Evolutionary conservation across 805 yeast species (phyloP).

Genomic region (Yamadazyma takamatsuzukensis): DNA sequence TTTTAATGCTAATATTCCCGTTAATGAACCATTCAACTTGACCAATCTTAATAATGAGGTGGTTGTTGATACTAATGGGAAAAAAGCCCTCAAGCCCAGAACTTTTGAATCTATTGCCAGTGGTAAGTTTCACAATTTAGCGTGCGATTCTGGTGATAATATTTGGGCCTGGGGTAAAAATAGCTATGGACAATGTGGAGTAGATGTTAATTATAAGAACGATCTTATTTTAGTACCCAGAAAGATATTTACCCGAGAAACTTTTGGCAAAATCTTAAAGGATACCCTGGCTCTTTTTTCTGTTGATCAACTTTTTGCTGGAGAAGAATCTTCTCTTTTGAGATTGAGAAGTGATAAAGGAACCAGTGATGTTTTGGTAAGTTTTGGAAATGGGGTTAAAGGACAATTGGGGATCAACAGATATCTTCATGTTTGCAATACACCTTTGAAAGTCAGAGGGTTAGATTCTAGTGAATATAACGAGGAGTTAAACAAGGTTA

Average conservation of each 20-base stretch:
- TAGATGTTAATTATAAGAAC: constrained; percentile 59
- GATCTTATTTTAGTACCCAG: constrained; percentile 72
- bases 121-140: constrained; percentile 73
- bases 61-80: constrained; percentile 15
- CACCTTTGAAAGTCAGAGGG: constrained; percentile 57
- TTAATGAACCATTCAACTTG: constrained; percentile 43
- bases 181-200: constrained; percentile 79
- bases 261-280: constrained; percentile 14
- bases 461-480: constrained; percentile 51
- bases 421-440: constrained; percentile 67
- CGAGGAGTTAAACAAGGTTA: constrained; percentile 40
- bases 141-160: constrained; percentile 59
- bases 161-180: constrained; percentile 89
- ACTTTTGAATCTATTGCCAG: constrained; percentile 58
- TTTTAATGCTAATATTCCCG: constrained; percentile 14
- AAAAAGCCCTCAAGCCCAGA: constrained; percentile 33
- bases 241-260: constrained; percentile 8
- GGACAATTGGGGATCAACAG: constrained; percentile 86
- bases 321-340: constrained; percentile 52
- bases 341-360: constrained; percentile 20
- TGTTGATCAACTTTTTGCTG: constrained; percentile 44
- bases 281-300: constrained; percentile 19
- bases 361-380: constrained; percentile 33
- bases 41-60: constrained; percentile 51
- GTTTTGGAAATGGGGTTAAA: constrained; percentile 80